Percentiles rank a stretch among this genome's conserved stretches.
Conservation (phyloP, 257 asterid species). For the Misopates orontium region DNA sequence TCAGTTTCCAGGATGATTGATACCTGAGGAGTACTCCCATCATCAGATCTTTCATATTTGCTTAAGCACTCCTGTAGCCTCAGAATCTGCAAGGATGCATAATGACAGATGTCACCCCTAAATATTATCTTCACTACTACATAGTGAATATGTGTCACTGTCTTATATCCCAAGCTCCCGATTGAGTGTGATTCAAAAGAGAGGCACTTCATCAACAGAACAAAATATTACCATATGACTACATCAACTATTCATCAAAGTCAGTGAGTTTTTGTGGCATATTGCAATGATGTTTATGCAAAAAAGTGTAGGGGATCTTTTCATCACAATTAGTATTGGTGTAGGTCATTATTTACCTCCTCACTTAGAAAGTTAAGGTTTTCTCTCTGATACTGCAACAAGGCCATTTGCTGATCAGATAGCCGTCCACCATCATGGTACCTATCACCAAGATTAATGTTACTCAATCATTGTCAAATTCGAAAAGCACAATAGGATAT, state of each 20-base stretch:
- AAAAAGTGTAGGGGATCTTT: constrained; percentile 18
- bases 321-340: background rate
- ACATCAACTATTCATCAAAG: constrained; percentile 9
- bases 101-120: constrained; percentile 23
- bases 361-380: constrained; percentile 95
- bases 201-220: constrained; percentile 23
- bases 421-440: constrained; percentile 92
- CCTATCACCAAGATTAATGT: constrained; percentile 42
- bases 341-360: constrained; percentile 60
- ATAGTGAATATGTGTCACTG: constrained; percentile 1
- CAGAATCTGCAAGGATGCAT: constrained; percentile 67
- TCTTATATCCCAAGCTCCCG: constrained; percentile 22
- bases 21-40: constrained; percentile 96
- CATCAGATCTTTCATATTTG: constrained; percentile 85
- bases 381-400: constrained; percentile 97
- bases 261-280: background rate
- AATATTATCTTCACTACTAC: constrained; percentile 8
- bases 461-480: background rate
- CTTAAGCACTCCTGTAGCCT: constrained; percentile 87
- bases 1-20: constrained; percentile 27
- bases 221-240: background rate
- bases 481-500: background rate
- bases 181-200: constrained; percentile 2
- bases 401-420: constrained; percentile 99
- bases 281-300: constrained; percentile 11